Conservation (phyloP, 345 rosid species). For the Hibiscus mutabilis region DNA sequence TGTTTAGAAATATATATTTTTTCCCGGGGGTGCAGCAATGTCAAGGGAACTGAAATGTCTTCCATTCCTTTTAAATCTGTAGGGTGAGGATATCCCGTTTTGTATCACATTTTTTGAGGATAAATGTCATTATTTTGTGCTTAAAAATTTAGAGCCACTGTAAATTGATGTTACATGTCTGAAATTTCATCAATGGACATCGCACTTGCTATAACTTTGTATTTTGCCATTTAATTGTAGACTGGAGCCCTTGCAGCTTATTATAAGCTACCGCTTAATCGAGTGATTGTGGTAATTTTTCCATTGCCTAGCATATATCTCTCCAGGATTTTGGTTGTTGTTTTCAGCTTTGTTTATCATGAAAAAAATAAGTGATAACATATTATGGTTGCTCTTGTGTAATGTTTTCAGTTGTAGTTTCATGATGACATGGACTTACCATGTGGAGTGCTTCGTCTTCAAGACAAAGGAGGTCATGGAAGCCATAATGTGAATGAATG, state of each 20-base stretch:
- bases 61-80: not conserved
- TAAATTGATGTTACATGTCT: not conserved
- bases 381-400: not conserved
- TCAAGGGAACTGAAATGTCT: not conserved
- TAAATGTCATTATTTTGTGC: not conserved
- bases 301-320: conserved; percentile 1
- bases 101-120: not conserved
- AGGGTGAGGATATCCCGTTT: not conserved
- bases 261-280: conserved; percentile 78
- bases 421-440: conserved; percentile 83
- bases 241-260: conserved; percentile 90
- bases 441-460: conserved; percentile 92
- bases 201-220: not conserved
- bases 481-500: conserved; percentile 69
- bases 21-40: not conserved
- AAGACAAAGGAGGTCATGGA: conserved; percentile 77
- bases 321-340: not conserved
- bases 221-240: conserved; percentile 25
- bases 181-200: not conserved
- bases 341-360: not conserved
- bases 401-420: conserved; percentile 33
- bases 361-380: not conserved
- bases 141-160: not conserved
- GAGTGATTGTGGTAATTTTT: conserved; percentile 72
- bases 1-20: not conserved